Evolutionary conservation across 2,329 filamentous ascomycete species (phyloP).

Genomic region (Cryphonectria parasitica): DNA sequence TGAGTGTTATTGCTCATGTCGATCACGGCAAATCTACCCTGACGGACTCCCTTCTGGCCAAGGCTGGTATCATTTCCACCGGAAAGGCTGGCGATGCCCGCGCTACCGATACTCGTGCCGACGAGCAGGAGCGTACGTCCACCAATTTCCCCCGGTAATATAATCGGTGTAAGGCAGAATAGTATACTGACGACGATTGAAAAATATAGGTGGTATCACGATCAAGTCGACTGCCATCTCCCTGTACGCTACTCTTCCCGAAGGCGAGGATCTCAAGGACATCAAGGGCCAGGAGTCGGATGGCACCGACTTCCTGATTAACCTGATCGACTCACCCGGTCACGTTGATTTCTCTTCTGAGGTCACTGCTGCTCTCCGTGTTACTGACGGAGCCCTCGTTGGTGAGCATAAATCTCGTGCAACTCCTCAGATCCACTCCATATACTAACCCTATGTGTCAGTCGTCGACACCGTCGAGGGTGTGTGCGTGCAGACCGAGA

Average conservation of each 20-base stretch:
- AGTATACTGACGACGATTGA: slow-evolving; percentile 15
- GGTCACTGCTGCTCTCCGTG: slow-evolving; percentile 98
- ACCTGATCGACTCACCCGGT: slow-evolving; percentile 99
- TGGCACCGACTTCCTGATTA: slow-evolving; percentile 98
- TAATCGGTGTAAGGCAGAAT: background rate
- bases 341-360: slow-evolving; percentile 99
- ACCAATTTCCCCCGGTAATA: background rate
- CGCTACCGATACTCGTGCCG: slow-evolving; percentile 94
- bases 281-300: slow-evolving; percentile 85
- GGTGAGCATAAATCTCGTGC: slow-evolving; percentile 13
- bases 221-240: slow-evolving; percentile 99
- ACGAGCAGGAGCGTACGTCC: slow-evolving; percentile 85
- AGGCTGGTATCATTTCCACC: slow-evolving; percentile 98
- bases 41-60: slow-evolving; percentile 98
- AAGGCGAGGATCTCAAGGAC: slow-evolving; percentile 90
- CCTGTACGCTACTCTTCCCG: slow-evolving; percentile 83
- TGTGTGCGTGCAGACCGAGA: slow-evolving; percentile 99
- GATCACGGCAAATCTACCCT: slow-evolving; percentile 99
- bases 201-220: slow-evolving; percentile 74
- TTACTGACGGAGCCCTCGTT: slow-evolving; percentile 98
- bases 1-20: slow-evolving; percentile 94
- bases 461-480: slow-evolving; percentile 99
- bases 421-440: too few species aligned
- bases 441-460: slow-evolving; percentile 1
- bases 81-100: slow-evolving; percentile 95